Evolutionary conservation across 1,139 yeast species (phyloP).

Genomic region (Blastobotrys buckinghamii): DNA sequence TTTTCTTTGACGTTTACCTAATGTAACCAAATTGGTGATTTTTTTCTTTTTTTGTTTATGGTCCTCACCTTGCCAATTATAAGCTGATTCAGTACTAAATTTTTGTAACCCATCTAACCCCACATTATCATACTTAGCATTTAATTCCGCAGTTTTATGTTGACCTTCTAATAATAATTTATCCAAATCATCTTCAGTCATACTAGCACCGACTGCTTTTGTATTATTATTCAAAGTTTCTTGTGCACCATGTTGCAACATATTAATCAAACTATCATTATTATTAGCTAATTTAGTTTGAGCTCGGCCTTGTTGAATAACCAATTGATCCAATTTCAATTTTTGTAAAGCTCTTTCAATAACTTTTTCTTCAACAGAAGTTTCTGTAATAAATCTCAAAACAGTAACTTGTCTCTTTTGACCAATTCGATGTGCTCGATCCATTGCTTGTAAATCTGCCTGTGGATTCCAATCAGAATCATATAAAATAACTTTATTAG

Average conservation of each 20-base stretch:
- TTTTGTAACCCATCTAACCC: constrained; percentile 92
- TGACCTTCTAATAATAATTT: constrained; percentile 71
- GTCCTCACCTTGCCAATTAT: constrained; percentile 94
- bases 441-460: constrained; percentile 98
- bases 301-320: constrained; percentile 87
- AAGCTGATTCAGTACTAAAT: constrained; percentile 84
- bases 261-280: constrained; percentile 81
- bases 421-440: constrained; percentile 96
- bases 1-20: constrained; percentile 82
- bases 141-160: constrained; percentile 68
- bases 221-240: constrained; percentile 54
- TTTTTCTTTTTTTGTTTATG: constrained; percentile 40
- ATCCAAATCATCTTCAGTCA: constrained; percentile 70
- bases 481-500: constrained; percentile 82
- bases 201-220: constrained; percentile 19
- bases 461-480: constrained; percentile 99
- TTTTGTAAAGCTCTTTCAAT: constrained; percentile 95
- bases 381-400: constrained; percentile 86
- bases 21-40: constrained; percentile 65
- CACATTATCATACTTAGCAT: constrained; percentile 71
- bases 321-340: constrained; percentile 84
- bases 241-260: constrained; percentile 97
- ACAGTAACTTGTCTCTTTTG: constrained; percentile 95
- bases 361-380: constrained; percentile 95
- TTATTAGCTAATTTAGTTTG: constrained; percentile 38